Evolutionary conservation across 768 basidiomycete genomes (phyloP).

Genomic region (Mycena pura): DNA sequence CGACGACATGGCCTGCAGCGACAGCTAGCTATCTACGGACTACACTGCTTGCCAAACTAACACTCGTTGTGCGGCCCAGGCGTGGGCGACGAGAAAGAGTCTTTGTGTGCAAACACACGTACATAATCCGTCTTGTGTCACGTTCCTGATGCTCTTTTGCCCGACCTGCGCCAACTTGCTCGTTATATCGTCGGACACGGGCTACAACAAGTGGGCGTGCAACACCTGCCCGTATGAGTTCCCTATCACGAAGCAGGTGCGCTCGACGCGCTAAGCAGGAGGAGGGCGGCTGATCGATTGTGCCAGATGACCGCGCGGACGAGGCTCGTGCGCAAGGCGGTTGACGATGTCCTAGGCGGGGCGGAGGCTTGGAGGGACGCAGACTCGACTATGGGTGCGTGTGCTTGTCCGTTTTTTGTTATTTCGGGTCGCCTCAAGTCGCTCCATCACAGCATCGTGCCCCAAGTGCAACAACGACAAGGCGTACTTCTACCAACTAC

Average conservation of each 20-base stretch:
- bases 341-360: slow-evolving; percentile 72
- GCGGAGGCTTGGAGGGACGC: slow-evolving; percentile 95
- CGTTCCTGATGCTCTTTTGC: slow-evolving; percentile 19
- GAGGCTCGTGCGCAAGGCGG: slow-evolving; percentile 12
- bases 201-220: slow-evolving; percentile 10
- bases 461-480: slow-evolving; percentile 19
- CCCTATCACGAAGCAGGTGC: slow-evolving; percentile 12
- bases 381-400: slow-evolving; percentile 86
- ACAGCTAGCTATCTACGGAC: slow-evolving; percentile 41
- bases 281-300: background rate
- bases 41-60: slow-evolving; percentile 34
- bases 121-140: too few species aligned
- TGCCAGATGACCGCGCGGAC: slow-evolving; percentile 57
- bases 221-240: slow-evolving; percentile 16
- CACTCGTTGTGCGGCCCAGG: slow-evolving; percentile 4
- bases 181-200: background rate
- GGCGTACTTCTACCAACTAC: slow-evolving; percentile 19
- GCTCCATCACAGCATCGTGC: background rate
- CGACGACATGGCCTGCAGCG: slow-evolving; percentile 45
- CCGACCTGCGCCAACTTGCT: slow-evolving; percentile 12
- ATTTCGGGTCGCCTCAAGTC: background rate
- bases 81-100: too few species aligned
- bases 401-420: too few species aligned
- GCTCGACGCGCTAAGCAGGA: slow-evolving; percentile 51
- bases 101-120: slow-evolving; percentile 5